phyloP scores from a whole-genome alignment of 139 green algal species.

The Chlorella sp. region DNA sequence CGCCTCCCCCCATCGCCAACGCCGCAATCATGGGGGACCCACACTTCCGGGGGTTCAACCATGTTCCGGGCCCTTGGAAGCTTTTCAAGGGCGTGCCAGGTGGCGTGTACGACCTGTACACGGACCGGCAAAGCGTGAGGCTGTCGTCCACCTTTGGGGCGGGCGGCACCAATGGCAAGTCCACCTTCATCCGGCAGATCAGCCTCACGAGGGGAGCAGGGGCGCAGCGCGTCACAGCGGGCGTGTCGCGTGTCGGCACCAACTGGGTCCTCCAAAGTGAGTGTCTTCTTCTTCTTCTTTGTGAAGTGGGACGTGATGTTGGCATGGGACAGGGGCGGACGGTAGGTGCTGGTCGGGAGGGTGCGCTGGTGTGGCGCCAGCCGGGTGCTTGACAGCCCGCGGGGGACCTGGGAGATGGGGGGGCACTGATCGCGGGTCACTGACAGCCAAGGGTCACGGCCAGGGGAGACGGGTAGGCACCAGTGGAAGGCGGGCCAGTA shows the following conservation, averaged over 20 bases:
- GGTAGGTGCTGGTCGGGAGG: no score
- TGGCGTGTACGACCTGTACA: background rate
- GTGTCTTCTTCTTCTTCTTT: no score
- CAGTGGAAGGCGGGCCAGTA: no score
- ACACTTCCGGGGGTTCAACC: background rate
- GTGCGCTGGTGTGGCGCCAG: no score
- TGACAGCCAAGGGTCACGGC: no score
- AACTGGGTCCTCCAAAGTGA: slow-evolving; percentile 8
- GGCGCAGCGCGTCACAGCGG: background rate
- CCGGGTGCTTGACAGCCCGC: no score
- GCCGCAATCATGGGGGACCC: slow-evolving; percentile 11
- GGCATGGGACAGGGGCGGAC: background rate
- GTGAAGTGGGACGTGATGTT: no score
- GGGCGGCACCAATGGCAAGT: background rate
- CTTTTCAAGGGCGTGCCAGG: background rate
- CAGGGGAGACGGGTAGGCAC: no score
- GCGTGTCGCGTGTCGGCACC: background rate
- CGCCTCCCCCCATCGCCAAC: background rate
- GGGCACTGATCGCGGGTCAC: no score
- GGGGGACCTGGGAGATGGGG: no score
- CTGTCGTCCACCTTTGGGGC: background rate
- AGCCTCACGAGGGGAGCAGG: background rate
- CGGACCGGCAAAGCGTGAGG: background rate
- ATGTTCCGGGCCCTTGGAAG: background rate
- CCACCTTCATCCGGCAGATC: slow-evolving; percentile 4